These are phyloP conservation scores for Delonix regia DNA, from an alignment of 306 rosid species.

Conservation along the genomic window DNA sequence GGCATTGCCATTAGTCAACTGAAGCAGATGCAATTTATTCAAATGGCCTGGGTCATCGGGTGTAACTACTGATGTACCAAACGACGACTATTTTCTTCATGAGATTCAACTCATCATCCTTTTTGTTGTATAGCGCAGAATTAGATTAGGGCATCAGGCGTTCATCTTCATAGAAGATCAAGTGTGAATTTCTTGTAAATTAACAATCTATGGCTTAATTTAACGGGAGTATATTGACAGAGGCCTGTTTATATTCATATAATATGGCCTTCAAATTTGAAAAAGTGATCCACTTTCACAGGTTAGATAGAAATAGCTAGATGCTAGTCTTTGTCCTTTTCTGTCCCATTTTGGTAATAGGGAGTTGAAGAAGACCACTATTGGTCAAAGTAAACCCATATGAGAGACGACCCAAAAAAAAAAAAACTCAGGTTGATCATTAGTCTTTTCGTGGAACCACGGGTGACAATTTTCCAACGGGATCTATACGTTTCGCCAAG, in stretches of 20 bases:
- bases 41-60: background rate
- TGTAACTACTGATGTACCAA: background rate
- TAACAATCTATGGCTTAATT: background rate
- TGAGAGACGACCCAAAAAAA: background rate
- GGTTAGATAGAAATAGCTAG: background rate
- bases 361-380: background rate
- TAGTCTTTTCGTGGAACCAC: background rate
- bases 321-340: background rate
- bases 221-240: too few species aligned
- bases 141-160: background rate
- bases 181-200: background rate
- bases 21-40: background rate
- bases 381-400: constrained; percentile 23
- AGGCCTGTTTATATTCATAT: background rate
- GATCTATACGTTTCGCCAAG: background rate
- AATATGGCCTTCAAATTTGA: constrained; percentile 10
- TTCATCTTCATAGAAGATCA: background rate
- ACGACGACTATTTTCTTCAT: background rate
- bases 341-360: background rate
- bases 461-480: background rate
- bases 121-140: background rate
- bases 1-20: background rate
- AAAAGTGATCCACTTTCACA: background rate
- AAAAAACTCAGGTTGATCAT: background rate
- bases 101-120: too few species aligned